These are phyloP conservation scores for Asterionellopsis glacialis DNA, from an alignment of 108 stramenopile genomes.

Conservation along the genomic window DNA sequence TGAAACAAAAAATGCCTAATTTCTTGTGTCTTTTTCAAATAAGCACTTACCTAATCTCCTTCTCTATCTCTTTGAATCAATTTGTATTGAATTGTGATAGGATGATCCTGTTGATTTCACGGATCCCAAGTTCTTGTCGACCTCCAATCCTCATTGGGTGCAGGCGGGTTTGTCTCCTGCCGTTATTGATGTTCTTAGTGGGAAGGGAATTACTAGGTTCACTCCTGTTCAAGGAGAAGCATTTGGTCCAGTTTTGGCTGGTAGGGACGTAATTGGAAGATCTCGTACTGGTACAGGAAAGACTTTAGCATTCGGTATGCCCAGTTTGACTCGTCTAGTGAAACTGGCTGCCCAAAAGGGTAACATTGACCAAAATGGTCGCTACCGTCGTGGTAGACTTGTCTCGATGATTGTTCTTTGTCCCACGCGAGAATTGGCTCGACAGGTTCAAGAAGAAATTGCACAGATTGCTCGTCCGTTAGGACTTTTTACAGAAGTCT, in stretches of 20 bases:
- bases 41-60: background rate
- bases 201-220: conserved; percentile 78
- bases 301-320: conserved; percentile 98
- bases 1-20: too few species aligned
- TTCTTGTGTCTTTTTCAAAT: background rate
- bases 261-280: conserved; percentile 95
- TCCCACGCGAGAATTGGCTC: conserved; percentile 98
- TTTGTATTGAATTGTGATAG: background rate
- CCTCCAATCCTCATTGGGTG: conserved; percentile 79
- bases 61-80: background rate
- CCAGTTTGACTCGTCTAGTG: conserved; percentile 73
- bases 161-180: conserved; percentile 49
- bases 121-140: conserved; percentile 71
- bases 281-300: conserved; percentile 98
- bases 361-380: conserved; percentile 39
- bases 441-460: conserved; percentile 95
- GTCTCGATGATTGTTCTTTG: conserved; percentile 94
- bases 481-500: conserved; percentile 73
- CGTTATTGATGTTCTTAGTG: conserved; percentile 83
- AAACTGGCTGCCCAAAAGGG: conserved; percentile 42
- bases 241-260: conserved; percentile 77
- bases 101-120: conserved; percentile 30
- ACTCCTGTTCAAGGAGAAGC: conserved; percentile 92
- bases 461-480: conserved; percentile 59
- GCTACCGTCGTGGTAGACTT: conserved; percentile 68